phyloP scores from a whole-genome alignment of 2,329 filamentous ascomycete genomes.

The Sclerotinia spermophila region DNA sequence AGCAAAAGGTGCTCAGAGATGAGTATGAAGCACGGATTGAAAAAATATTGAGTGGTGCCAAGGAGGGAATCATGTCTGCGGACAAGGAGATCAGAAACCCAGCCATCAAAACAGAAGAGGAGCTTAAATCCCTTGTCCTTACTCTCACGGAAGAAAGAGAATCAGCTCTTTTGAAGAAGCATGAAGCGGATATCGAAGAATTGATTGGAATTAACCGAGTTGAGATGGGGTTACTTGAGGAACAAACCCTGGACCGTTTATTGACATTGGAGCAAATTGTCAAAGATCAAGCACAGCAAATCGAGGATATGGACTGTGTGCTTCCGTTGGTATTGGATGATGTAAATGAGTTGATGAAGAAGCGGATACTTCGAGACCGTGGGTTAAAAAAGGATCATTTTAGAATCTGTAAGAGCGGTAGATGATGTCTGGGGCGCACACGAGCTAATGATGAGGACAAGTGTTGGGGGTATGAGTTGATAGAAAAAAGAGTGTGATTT shows the following conservation, averaged over 20 bases:
- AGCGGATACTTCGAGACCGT: not conserved
- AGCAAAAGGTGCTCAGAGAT: conserved; percentile 3
- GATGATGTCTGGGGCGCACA: not conserved
- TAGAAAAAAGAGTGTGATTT: not conserved
- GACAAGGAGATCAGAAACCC: not conserved
- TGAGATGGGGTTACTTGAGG: conserved; percentile 10
- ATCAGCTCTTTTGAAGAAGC: not conserved
- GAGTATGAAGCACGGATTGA: conserved; percentile 9
- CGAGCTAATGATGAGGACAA: not conserved
- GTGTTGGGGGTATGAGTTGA: not conserved
- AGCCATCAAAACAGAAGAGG: conserved; percentile 2
- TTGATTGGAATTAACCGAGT: not conserved
- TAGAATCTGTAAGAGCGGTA: not conserved
- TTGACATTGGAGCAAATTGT: not conserved
- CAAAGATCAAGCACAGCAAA: not conserved
- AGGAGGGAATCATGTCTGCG: not conserved
- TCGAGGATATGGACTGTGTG: conserved; percentile 8
- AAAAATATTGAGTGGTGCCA: not conserved
- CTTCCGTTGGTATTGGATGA: conserved; percentile 3
- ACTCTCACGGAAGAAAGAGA: not conserved
- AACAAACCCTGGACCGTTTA: not conserved
- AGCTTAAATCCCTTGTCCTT: not conserved
- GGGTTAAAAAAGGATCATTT: not conserved
- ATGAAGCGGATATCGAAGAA: conserved; percentile 1
- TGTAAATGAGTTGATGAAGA: conserved; percentile 10